Conservation (phyloP, 192 early-diverging fungal species). For the Umbelopsis ramanniana region DNA sequence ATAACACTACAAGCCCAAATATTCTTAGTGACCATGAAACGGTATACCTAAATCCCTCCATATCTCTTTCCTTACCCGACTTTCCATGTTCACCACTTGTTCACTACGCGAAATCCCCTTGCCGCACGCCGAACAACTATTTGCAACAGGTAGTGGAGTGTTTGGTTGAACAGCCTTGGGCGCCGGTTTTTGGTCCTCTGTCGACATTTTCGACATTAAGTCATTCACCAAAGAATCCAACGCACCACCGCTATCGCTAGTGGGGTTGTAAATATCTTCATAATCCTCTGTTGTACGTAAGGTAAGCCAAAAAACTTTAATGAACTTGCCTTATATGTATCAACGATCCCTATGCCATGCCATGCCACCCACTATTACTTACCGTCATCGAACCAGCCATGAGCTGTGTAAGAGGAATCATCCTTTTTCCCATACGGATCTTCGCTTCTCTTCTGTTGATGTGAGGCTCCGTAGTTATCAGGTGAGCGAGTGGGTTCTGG, state of each 20-base stretch:
- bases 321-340: background rate
- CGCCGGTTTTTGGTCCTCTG: slow-evolving; percentile 5
- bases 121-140: slow-evolving; percentile 21
- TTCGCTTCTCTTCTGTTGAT: background rate
- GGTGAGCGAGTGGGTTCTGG: background rate
- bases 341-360: too few species aligned
- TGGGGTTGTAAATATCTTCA: background rate
- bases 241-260: slow-evolving; percentile 24
- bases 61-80: slow-evolving; percentile 17
- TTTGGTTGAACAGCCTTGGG: background rate
- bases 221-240: slow-evolving; percentile 40
- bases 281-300: background rate
- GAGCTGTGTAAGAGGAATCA: background rate
- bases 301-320: background rate
- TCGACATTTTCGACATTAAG: slow-evolving; percentile 37
- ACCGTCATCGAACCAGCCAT: slow-evolving; percentile 13
- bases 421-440: background rate
- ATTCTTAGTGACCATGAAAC: background rate
- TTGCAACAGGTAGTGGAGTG: background rate
- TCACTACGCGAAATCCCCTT: slow-evolving; percentile 39
- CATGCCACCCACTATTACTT: background rate
- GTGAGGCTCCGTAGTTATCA: background rate
- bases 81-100: slow-evolving; percentile 25
- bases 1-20: slow-evolving; percentile 27
- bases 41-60: background rate